These are phyloP conservation scores for Uronychia setigera DNA, from an alignment of 73 alveolate species.

Conservation along the genomic window DNA sequence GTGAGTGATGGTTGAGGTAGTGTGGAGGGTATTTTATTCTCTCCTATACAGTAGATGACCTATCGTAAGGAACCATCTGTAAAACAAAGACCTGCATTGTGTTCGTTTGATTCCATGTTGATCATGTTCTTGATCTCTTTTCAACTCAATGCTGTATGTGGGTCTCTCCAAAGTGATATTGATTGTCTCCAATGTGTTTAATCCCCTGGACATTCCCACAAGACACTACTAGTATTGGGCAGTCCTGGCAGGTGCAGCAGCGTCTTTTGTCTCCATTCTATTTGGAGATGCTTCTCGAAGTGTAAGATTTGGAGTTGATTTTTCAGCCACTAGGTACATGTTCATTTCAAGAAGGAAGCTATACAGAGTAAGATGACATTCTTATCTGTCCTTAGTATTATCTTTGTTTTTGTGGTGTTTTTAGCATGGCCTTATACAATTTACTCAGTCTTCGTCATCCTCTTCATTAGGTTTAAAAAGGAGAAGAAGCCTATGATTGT, in stretches of 20 bases:
- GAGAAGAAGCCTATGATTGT: background rate
- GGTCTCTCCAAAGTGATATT: background rate
- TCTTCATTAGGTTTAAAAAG: background rate
- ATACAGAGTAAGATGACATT: background rate
- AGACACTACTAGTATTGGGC: background rate
- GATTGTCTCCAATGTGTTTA: background rate
- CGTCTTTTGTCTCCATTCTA: background rate
- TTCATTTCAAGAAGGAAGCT: background rate
- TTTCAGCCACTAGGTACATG: background rate
- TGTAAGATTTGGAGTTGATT: background rate
- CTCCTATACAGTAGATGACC: background rate
- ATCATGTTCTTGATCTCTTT: background rate
- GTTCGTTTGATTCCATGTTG: background rate
- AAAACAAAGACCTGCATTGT: background rate
- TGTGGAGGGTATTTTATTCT: background rate
- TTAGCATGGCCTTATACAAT: background rate
- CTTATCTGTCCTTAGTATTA: background rate
- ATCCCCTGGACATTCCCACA: background rate
- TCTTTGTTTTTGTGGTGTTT: background rate
- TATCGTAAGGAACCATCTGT: background rate
- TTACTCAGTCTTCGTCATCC: background rate
- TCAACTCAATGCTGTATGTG: background rate
- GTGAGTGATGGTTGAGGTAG: no score
- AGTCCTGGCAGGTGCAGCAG: background rate
- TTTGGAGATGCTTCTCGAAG: background rate